These are phyloP conservation scores for Rehmannia glutinosa DNA, from an alignment of 257 asterid species.

Conservation along the genomic window DNA sequence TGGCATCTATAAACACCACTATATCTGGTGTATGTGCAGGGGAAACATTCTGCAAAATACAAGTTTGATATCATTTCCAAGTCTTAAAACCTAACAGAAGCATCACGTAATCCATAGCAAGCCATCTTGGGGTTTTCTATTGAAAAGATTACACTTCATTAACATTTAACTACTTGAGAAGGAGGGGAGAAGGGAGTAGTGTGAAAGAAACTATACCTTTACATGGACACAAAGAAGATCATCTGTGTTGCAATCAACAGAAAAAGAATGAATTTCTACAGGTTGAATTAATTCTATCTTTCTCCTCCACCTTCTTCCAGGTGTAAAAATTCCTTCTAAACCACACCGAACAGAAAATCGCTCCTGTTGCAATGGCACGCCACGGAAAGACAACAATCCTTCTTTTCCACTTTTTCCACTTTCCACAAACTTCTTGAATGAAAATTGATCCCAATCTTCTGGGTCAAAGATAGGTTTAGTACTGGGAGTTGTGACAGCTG, in stretches of 20 bases:
- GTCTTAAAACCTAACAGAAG: conserved; percentile 7
- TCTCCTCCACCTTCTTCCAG: conserved; percentile 97
- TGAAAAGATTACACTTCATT: conserved; percentile 6
- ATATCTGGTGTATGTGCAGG: conserved; percentile 72
- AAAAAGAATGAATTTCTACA: conserved; percentile 66
- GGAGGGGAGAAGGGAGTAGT: background rate
- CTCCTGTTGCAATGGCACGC: conserved; percentile 87
- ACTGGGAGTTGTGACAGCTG: conserved; percentile 46
- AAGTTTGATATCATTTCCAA: conserved; percentile 18
- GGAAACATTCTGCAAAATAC: conserved; percentile 78
- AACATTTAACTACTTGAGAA: conserved; percentile 1
- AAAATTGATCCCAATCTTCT: conserved; percentile 79
- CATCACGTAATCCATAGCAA: conserved; percentile 7
- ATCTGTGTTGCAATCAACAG: conserved; percentile 88
- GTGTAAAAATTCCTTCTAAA: conserved; percentile 89
- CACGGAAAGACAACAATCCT: conserved; percentile 86
- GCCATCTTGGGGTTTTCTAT: background rate
- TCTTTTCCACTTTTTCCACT: conserved; percentile 53
- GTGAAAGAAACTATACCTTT: conserved; percentile 47
- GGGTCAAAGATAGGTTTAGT: conserved; percentile 51
- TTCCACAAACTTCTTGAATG: conserved; percentile 53
- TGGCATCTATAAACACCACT: conserved; percentile 78
- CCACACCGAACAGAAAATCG: conserved; percentile 96
- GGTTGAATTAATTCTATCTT: conserved; percentile 93
- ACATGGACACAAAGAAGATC: conserved; percentile 92